A percentile compares a stretch with the other conserved stretches of the same genome.
Conservation (phyloP, 2,329 filamentous ascomycete genomes). For the Apiospora pterosperma region DNA sequence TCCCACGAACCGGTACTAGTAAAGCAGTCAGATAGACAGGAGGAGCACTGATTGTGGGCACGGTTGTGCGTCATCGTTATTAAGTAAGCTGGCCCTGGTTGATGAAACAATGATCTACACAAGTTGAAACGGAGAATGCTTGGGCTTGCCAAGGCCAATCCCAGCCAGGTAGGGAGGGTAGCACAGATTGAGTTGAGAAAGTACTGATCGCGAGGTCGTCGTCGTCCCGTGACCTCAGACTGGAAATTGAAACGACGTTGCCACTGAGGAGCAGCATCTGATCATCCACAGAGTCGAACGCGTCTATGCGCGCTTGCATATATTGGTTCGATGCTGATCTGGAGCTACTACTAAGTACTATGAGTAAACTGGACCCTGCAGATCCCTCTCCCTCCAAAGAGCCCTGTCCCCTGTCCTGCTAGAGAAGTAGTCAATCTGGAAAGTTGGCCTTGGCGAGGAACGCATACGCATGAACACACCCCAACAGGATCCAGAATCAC, state of each 20-base stretch:
- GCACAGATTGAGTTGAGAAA: not conserved
- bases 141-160: not conserved
- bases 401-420: not conserved
- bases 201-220: no score
- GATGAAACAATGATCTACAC: not conserved
- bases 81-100: no score
- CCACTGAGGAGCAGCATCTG: not conserved
- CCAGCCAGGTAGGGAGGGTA: not conserved
- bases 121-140: not conserved
- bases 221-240: not conserved
- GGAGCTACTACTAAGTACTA: not conserved
- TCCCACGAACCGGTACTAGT: no score
- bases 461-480: no score
- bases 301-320: not conserved
- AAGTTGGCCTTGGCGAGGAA: not conserved
- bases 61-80: no score
- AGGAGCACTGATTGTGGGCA: no score
- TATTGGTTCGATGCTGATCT: not conserved
- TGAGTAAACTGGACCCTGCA: not conserved
- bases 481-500: not conserved
- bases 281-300: not conserved
- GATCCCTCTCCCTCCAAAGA: not conserved
- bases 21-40: no score
- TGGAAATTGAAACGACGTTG: not conserved
- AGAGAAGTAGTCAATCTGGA: not conserved